Evolutionary conservation across 495 filamentous ascomycete species (phyloP).

Genomic region (Aspergillus wentii): DNA sequence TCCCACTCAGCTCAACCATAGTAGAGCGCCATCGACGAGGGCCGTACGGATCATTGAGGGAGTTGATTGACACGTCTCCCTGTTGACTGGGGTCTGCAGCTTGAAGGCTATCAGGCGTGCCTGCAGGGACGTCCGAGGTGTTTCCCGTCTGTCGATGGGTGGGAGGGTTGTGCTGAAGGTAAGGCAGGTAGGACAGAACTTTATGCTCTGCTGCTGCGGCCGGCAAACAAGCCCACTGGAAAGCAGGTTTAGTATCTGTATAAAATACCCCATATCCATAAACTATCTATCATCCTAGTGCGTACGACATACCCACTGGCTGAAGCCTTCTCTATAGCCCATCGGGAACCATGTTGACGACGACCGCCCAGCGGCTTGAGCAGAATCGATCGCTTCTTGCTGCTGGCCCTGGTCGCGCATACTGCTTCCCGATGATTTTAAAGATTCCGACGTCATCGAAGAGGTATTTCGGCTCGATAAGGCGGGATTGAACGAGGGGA

Average conservation of each 20-base stretch:
- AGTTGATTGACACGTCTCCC: constrained; percentile 35
- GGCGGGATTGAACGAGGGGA: constrained; percentile 14
- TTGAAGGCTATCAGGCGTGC: constrained; percentile 36
- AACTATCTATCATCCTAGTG: no score
- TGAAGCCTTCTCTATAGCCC: constrained; percentile 84
- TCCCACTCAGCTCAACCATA: constrained; percentile 78
- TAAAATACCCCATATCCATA: neutral
- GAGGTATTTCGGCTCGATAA: constrained; percentile 18
- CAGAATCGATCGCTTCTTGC: constrained; percentile 28
- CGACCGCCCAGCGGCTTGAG: constrained; percentile 34
- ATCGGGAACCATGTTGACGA: constrained; percentile 65
- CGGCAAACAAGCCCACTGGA: constrained; percentile 76
- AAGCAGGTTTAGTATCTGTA: neutral
- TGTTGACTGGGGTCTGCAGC: constrained; percentile 33
- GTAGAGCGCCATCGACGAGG: constrained; percentile 81
- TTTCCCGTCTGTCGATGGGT: constrained; percentile 65
- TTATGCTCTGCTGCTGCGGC: constrained; percentile 83
- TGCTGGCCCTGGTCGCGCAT: constrained; percentile 18
- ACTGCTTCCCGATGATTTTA: constrained; percentile 26
- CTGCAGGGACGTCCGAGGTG: constrained; percentile 32
- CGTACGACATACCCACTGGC: constrained; percentile 70
- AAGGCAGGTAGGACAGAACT: constrained; percentile 83
- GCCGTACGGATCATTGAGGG: constrained; percentile 73
- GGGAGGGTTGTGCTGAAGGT: constrained; percentile 68
- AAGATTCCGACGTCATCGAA: constrained; percentile 39